A percentile compares a stretch with the other conserved stretches of the same genome.
Evolutionary conservation across 192 early-diverging fungal species (phyloP).

Genomic region (Backusella parvicylindrica): DNA sequence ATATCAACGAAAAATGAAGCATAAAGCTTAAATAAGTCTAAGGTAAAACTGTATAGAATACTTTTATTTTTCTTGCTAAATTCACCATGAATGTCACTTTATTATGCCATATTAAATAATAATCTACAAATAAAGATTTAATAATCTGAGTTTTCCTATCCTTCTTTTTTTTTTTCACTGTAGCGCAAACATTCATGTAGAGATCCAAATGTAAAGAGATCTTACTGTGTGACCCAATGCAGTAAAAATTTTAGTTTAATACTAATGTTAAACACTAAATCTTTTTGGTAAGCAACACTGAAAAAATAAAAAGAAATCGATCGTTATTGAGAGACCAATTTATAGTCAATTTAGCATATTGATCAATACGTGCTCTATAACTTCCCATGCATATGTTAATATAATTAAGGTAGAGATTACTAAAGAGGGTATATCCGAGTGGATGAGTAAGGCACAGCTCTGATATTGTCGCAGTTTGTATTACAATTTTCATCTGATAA

Average conservation of each 20-base stretch:
- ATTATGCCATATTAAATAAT: neutral
- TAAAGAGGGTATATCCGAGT: neutral
- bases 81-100: neutral
- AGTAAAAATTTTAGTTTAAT: neutral
- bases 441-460: neutral
- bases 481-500: neutral
- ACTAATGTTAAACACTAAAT: neutral
- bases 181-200: neutral
- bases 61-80: neutral
- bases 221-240: neutral
- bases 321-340: neutral
- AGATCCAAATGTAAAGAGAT: neutral
- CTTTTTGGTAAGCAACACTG: neutral
- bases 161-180: neutral
- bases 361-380: neutral
- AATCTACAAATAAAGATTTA: neutral
- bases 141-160: neutral
- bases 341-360: neutral
- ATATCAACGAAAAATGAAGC: neutral
- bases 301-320: neutral
- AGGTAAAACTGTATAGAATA: neutral
- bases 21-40: neutral
- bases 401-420: neutral
- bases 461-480: neutral
- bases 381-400: neutral